These are phyloP conservation scores for Gnomoniopsis smithogilvyi DNA, from an alignment of 2,329 filamentous ascomycete genomes.

Conservation along the genomic window DNA sequence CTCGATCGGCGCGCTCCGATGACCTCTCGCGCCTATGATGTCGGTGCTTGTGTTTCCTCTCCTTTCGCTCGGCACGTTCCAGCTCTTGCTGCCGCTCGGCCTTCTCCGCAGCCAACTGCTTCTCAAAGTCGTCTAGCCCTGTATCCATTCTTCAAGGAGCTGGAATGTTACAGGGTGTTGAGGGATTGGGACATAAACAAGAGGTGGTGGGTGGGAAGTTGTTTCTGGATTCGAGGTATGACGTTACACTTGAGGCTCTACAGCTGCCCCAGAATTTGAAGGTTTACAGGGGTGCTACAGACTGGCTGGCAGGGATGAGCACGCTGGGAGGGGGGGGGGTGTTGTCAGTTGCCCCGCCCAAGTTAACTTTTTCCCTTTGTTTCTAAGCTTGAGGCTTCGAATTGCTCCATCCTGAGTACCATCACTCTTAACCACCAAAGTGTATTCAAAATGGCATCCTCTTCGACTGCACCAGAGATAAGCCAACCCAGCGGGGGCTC, in stretches of 20 bases:
- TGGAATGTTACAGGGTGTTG: neutral
- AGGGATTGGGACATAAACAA: neutral
- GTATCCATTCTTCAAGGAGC: constrained; percentile 16
- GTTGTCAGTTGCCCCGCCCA: neutral
- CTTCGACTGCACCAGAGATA: constrained; percentile 15
- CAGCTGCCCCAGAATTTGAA: neutral
- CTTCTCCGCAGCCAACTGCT: constrained; percentile 34
- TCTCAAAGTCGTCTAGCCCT: constrained; percentile 35
- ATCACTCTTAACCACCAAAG: neutral
- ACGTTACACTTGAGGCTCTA: neutral
- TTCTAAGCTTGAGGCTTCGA: neutral
- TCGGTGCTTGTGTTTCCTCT: constrained; percentile 27
- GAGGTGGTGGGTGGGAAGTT: neutral
- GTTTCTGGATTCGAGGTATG: neutral
- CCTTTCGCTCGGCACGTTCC: constrained; percentile 25
- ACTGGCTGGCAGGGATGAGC: neutral
- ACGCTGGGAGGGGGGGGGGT: neutral
- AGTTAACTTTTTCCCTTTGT: neutral
- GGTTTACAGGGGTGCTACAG: neutral
- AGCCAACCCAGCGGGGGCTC: constrained; percentile 5
- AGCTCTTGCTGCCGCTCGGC: constrained; percentile 27
- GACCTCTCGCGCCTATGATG: constrained; percentile 28
- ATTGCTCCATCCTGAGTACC: neutral
- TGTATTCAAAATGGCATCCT: constrained; percentile 20
- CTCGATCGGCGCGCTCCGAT: constrained; percentile 24